Conservation (phyloP, 208 protist species). For the Leishmania amazonensis region DNA sequence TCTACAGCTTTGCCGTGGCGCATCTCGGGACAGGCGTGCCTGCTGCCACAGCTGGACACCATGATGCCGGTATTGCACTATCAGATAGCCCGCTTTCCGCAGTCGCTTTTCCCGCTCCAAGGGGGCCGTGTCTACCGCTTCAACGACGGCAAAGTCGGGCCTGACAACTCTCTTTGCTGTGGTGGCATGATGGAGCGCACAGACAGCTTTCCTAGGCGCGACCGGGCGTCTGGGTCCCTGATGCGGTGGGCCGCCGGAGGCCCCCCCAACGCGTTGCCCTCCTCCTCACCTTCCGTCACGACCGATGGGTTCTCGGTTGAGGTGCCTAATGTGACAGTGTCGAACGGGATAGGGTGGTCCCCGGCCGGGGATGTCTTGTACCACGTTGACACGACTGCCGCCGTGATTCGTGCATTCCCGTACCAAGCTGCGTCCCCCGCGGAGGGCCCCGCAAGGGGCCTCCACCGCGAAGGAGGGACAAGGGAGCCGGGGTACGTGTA, state of each 20-base stretch:
- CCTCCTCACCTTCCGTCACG: not conserved
- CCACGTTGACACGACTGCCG: conserved; percentile 25
- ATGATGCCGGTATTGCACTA: not conserved
- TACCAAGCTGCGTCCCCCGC: not conserved
- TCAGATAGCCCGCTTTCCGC: conserved; percentile 19
- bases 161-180: conserved; percentile 24
- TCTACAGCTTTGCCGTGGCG: conserved; percentile 16
- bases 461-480: not conserved
- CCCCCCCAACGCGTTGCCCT: not conserved
- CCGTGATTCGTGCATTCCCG: conserved; percentile 22
- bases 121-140: conserved; percentile 25
- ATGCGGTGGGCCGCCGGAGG: conserved; percentile 14
- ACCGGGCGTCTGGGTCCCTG: conserved; percentile 15
- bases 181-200: conserved; percentile 35
- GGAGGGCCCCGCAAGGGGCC: not conserved
- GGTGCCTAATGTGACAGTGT: conserved; percentile 23
- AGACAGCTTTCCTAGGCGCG: conserved; percentile 12
- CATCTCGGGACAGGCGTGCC: not conserved
- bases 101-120: conserved; percentile 7
- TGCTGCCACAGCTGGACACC: not conserved
- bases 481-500: conserved; percentile 15
- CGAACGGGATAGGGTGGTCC: conserved; percentile 34
- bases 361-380: conserved; percentile 24
- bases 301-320: conserved; percentile 6
- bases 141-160: conserved; percentile 33